phyloP scores from a whole-genome alignment of 1,284 basidiomycete species.

The Cryptococcus sp. region DNA sequence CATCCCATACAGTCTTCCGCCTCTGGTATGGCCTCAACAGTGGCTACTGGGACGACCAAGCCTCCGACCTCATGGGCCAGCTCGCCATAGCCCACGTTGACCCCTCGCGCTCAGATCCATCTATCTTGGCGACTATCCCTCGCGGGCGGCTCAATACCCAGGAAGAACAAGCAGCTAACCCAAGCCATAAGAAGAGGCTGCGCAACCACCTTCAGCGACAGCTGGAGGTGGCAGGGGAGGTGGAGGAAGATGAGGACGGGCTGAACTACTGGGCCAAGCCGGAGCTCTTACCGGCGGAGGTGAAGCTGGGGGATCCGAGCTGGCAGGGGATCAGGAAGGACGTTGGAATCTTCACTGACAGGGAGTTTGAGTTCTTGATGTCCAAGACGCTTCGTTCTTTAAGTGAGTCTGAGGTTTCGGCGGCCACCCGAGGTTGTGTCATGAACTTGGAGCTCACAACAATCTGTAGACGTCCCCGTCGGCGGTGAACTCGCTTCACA shows the following conservation, averaged over 20 bases:
- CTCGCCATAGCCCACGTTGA: conserved; percentile 71
- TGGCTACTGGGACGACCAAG: conserved; percentile 77
- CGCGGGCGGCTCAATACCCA: conserved; percentile 34
- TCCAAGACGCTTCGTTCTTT: conserved; percentile 83
- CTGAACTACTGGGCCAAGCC: conserved; percentile 41
- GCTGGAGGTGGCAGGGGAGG: conserved; percentile 35
- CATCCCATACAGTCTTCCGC: conserved; percentile 57
- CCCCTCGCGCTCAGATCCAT: conserved; percentile 68
- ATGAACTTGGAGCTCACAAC: not conserved
- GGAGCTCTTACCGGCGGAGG: conserved; percentile 54
- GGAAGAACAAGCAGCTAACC: conserved; percentile 37
- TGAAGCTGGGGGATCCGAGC: conserved; percentile 62
- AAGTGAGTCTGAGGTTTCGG: conserved; percentile 66
- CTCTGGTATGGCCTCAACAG: conserved; percentile 80
- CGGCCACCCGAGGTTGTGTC: not conserved
- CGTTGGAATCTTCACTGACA: conserved; percentile 80
- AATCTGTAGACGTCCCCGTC: conserved; percentile 54
- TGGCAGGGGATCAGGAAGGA: conserved; percentile 75
- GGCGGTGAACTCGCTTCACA: conserved; percentile 39
- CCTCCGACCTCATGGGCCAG: conserved; percentile 63
- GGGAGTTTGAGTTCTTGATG: conserved; percentile 81
- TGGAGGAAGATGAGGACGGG: conserved; percentile 58
- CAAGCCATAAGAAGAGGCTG: conserved; percentile 18
- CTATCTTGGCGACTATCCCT: conserved; percentile 60
- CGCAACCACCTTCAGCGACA: conserved; percentile 33